These are phyloP conservation scores for Penicillium griseofulvum DNA, from an alignment of 2,329 filamentous ascomycete genomes.

Conservation along the genomic window DNA sequence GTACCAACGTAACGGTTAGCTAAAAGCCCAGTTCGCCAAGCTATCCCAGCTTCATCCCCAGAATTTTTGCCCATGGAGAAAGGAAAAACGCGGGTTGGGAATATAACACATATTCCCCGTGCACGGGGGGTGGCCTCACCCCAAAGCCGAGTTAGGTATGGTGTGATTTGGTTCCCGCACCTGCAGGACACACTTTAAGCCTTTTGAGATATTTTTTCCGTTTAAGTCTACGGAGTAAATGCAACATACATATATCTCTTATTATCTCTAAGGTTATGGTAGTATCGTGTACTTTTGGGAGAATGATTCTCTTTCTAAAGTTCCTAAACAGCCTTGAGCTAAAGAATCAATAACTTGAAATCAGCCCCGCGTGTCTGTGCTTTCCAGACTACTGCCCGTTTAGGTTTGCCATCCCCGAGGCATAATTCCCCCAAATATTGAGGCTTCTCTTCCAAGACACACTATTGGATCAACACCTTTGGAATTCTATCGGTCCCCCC, in stretches of 20 bases:
- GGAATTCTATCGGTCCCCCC: not conserved
- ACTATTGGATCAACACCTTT: not conserved
- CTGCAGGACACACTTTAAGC: constrained; percentile 17
- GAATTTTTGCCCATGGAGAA: constrained; percentile 21
- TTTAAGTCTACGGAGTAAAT: not conserved
- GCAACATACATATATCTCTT: not conserved
- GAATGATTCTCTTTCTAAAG: no score
- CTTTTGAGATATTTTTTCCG: constrained; percentile 9
- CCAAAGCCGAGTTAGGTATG: constrained; percentile 4
- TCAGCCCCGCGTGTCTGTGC: constrained; percentile 4
- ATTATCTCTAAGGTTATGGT: no score
- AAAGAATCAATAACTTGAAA: no score
- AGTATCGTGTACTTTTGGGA: no score
- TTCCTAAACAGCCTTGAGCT: no score
- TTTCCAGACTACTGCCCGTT: not conserved
- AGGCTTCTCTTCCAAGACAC: not conserved
- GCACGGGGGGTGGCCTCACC: not conserved
- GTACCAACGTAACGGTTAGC: constrained; percentile 1
- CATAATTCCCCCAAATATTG: not conserved
- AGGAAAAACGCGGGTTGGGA: not conserved
- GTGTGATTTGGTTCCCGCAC: constrained; percentile 14
- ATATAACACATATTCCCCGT: not conserved
- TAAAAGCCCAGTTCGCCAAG: constrained; percentile 20
- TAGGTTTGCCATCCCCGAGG: not conserved
- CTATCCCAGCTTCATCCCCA: constrained; percentile 22